phyloP scores from a whole-genome alignment of 2,329 filamentous ascomycete species.

The Sarocladiaceae sp. region DNA sequence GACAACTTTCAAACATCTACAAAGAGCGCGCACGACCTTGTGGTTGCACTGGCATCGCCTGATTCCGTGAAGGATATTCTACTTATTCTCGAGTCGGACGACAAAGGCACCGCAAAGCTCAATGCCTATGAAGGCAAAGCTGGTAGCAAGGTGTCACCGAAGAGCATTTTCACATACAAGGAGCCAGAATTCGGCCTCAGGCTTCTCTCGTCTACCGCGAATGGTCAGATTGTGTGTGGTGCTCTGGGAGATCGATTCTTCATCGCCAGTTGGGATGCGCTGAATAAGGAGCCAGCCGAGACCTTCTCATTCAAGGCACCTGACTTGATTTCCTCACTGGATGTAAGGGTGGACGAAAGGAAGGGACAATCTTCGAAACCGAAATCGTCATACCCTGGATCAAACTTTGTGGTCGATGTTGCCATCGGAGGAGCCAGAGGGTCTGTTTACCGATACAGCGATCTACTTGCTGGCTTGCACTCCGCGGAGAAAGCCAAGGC shows the following conservation, averaged over 20 bases:
- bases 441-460: slow-evolving; percentile 73
- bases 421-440: slow-evolving; percentile 72
- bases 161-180: slow-evolving; percentile 29
- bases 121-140: slow-evolving; percentile 35
- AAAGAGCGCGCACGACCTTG: slow-evolving; percentile 39
- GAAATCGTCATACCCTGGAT: slow-evolving; percentile 12
- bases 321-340: slow-evolving; percentile 61
- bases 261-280: slow-evolving; percentile 17
- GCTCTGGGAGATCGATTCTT: slow-evolving; percentile 31
- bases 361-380: slow-evolving; percentile 8
- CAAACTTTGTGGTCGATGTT: slow-evolving; percentile 54
- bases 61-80: slow-evolving; percentile 35
- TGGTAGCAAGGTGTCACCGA: slow-evolving; percentile 15
- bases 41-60: slow-evolving; percentile 24
- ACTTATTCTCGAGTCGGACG: slow-evolving; percentile 38
- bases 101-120: slow-evolving; percentile 29
- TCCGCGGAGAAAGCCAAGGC: slow-evolving; percentile 30
- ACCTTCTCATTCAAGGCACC: slow-evolving; percentile 53
- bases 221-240: slow-evolving; percentile 50
- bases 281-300: slow-evolving; percentile 38
- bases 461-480: slow-evolving; percentile 57
- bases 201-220: slow-evolving; percentile 41
- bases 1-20: slow-evolving; percentile 35
- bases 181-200: slow-evolving; percentile 29
- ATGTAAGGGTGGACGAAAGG: slow-evolving; percentile 42